Evolutionary conservation across 495 filamentous ascomycete genomes (phyloP).

Genomic region (Glarea lozoyensis): DNA sequence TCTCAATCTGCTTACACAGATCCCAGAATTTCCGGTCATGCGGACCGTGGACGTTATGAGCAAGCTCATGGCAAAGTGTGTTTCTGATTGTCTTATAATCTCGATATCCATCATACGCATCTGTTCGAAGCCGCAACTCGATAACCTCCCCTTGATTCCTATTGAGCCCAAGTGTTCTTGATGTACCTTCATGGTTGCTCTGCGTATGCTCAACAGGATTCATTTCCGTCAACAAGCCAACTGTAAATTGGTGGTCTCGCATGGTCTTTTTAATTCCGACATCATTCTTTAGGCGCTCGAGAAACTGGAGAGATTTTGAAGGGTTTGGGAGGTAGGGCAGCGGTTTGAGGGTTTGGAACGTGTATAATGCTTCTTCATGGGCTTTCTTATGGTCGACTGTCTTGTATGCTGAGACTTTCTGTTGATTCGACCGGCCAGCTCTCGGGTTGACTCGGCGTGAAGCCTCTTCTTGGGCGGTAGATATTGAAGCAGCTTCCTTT

Average conservation of each 20-base stretch:
- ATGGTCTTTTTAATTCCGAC: slow-evolving; percentile 78
- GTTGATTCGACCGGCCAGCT: slow-evolving; percentile 28
- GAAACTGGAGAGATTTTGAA: slow-evolving; percentile 55
- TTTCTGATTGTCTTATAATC: slow-evolving; percentile 85
- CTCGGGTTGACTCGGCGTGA: slow-evolving; percentile 30
- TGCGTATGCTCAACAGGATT: slow-evolving; percentile 73
- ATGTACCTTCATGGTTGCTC: slow-evolving; percentile 51
- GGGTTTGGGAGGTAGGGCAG: slow-evolving; percentile 74
- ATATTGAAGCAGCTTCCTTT: slow-evolving; percentile 40
- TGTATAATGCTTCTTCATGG: slow-evolving; percentile 57
- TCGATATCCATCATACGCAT: slow-evolving; percentile 88
- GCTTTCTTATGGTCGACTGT: slow-evolving; percentile 33
- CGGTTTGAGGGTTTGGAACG: slow-evolving; percentile 69
- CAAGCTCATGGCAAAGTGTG: slow-evolving; percentile 90
- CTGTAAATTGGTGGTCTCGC: slow-evolving; percentile 73
- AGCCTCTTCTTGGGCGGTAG: slow-evolving; percentile 24
- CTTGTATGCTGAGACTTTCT: slow-evolving; percentile 24
- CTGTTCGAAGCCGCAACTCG: slow-evolving; percentile 81
- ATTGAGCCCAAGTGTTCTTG: slow-evolving; percentile 79
- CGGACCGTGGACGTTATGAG: slow-evolving; percentile 77
- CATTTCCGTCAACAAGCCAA: slow-evolving; percentile 92
- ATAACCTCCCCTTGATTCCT: slow-evolving; percentile 84
- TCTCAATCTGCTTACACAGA: slow-evolving; percentile 74
- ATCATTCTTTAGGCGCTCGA: slow-evolving; percentile 70
- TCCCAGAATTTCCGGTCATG: slow-evolving; percentile 89